These are phyloP conservation scores for Pleurotus giganteus DNA, from an alignment of 768 basidiomycete genomes.

Conservation along the genomic window DNA sequence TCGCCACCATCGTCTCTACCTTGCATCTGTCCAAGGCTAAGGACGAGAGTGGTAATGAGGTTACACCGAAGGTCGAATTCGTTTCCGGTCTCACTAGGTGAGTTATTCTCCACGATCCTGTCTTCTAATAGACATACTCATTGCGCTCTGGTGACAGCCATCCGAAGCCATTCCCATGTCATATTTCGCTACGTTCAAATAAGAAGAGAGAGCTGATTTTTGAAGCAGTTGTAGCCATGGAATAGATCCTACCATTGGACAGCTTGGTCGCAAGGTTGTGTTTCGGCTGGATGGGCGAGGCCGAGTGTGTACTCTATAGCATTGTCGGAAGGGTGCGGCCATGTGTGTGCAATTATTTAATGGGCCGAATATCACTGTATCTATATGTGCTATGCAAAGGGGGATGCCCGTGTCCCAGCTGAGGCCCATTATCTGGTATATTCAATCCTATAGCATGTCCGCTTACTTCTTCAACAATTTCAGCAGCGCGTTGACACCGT, in stretches of 20 bases:
- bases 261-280: too few relatives aligned
- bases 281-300: too few relatives aligned
- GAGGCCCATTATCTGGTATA: too few relatives aligned
- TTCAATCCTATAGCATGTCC: too few relatives aligned
- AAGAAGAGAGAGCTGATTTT: slow-evolving; percentile 5
- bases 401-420: too few relatives aligned
- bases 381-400: too few relatives aligned
- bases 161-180: slow-evolving; percentile 47
- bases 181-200: slow-evolving; percentile 41
- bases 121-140: background rate
- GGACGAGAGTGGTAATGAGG: slow-evolving; percentile 39
- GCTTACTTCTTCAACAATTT: slow-evolving; percentile 37
- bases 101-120: slow-evolving; percentile 14
- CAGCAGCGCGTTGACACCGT: slow-evolving; percentile 41
- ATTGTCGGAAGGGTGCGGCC: too few relatives aligned
- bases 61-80: slow-evolving; percentile 37
- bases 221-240: background rate
- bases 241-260: too few relatives aligned
- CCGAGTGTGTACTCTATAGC: too few relatives aligned
- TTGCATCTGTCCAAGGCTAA: slow-evolving; percentile 40
- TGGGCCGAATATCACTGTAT: too few relatives aligned
- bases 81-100: slow-evolving; percentile 45
- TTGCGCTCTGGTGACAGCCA: slow-evolving; percentile 31
- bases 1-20: slow-evolving; percentile 40
- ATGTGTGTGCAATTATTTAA: too few relatives aligned